Evolutionary conservation across 768 basidiomycete genomes (phyloP).

Genomic region (Cubamyces sp.): DNA sequence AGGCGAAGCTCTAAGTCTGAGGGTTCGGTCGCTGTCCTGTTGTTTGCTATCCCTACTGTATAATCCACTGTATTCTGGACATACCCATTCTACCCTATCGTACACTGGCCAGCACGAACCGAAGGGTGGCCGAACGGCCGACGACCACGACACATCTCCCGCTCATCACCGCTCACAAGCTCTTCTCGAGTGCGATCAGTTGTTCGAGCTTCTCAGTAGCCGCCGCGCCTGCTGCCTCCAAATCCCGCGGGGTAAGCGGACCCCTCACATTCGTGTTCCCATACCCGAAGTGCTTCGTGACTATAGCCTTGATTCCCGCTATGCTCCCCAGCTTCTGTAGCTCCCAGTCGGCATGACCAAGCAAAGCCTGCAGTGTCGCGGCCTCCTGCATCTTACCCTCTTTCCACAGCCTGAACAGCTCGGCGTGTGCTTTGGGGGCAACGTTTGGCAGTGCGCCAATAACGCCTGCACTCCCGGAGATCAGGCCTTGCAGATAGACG

Average conservation of each 20-base stretch:
- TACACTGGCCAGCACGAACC: neutral
- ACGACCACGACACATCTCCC: too few species aligned
- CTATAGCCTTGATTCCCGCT: constrained; percentile 65
- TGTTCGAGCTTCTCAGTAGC: constrained; percentile 32
- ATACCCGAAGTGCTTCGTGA: constrained; percentile 67
- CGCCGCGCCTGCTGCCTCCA: constrained; percentile 23
- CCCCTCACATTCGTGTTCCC: constrained; percentile 44
- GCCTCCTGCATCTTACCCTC: constrained; percentile 62
- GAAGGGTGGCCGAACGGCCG: neutral
- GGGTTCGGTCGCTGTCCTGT: neutral
- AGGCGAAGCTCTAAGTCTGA: constrained; percentile 29
- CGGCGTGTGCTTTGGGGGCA: constrained; percentile 57
- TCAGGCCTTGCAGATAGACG: constrained; percentile 53
- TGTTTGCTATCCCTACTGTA: constrained; percentile 9
- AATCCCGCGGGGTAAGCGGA: constrained; percentile 31
- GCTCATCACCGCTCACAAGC: constrained; percentile 20
- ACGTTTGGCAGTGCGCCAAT: constrained; percentile 47
- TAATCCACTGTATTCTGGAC: constrained; percentile 16
- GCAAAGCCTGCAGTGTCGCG: constrained; percentile 58
- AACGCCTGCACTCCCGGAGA: constrained; percentile 46
- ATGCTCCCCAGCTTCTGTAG: constrained; percentile 66
- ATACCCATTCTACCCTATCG: constrained; percentile 10
- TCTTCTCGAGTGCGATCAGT: constrained; percentile 37
- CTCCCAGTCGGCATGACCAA: constrained; percentile 73
- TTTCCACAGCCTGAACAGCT: constrained; percentile 51